Base-by-base conservation (phyloP, 108 stramenopile species). In the Phaeodactylum tricornutum region DNA sequence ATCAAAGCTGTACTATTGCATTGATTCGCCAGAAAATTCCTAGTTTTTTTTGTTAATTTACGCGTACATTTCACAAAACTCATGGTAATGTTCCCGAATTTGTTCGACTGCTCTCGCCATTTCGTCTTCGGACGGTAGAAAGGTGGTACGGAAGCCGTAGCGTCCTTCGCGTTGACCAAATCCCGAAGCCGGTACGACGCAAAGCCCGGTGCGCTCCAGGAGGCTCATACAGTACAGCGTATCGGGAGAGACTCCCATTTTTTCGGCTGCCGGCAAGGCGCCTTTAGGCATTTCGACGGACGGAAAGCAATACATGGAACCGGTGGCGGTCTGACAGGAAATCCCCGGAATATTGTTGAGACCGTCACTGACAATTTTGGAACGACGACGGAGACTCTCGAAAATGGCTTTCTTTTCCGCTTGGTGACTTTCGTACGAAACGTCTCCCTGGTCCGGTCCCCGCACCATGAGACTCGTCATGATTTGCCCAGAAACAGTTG, bases 241-340 rank as follows among this genome's bases (percentile, higher is more conserved):
- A 56, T 98, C 97, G 7, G 94, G 92, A 8, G 81, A 50, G 27
- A 69, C 45, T 1, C 85, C 89, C 50, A 47, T 23, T 20, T 64
- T 47, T 45, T 52, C 36, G 15, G 95, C 91, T 3, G 63, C 89
- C 22, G 68, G 50, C 20, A 96, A 66, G 4, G 87, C 96, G 1
- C 67, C 68, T 2, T 40, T 28, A 4, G 97, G 94, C 56, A 98
- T 53, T 14, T 74, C 40, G 29, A 98, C 83, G 33, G 60, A 53
- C 0, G 97, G 97, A 63, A 98, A 98, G 48, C 84, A 85, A 68
- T 98, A 98, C 91, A 98, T 89, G 41, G 94, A 84, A 0, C 97
- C 97, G 35, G 95, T 84, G 15, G 93, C 85, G 40, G 83, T 78
- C 41, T 91, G 71, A 50, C 97, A 98, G n/a, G 75, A 72, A 42